Percentiles rank a stretch among this genome's conserved stretches.
Conservation (phyloP, 2,329 filamentous ascomycete species). For the Thermothelomyces thermophilus region DNA sequence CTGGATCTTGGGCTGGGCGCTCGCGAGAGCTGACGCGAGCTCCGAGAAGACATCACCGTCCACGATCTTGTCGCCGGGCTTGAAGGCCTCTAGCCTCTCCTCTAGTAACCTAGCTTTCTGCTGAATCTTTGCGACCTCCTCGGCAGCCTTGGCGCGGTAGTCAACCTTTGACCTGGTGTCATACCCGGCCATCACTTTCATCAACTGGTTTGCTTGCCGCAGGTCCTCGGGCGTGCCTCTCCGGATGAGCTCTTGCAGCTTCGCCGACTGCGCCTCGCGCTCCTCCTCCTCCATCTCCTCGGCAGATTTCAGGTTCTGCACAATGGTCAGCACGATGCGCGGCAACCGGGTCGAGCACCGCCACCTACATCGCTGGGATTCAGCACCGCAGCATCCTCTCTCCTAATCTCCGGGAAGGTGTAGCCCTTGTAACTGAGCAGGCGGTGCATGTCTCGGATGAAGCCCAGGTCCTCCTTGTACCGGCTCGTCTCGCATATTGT, state of each 20-base stretch:
- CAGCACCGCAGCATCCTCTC: slow-evolving; percentile 90
- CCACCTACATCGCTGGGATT: slow-evolving; percentile 88
- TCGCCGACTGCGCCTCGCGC: slow-evolving; percentile 89
- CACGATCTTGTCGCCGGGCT: slow-evolving; percentile 69
- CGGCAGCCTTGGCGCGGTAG: slow-evolving; percentile 93
- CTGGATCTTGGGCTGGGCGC: slow-evolving; percentile 95
- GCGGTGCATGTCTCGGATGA: slow-evolving; percentile 96
- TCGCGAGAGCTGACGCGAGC: slow-evolving; percentile 80
- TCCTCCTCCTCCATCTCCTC: slow-evolving; percentile 99
- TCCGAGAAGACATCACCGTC: slow-evolving; percentile 70
- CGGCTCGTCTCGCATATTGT: slow-evolving; percentile 98
- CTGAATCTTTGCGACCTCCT: slow-evolving; percentile 90
- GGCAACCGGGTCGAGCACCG: background rate
- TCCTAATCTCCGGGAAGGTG: slow-evolving; percentile 82
- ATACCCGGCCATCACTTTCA: slow-evolving; percentile 99
- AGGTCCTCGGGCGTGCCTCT: slow-evolving; percentile 86
- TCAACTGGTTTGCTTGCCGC: slow-evolving; percentile 92
- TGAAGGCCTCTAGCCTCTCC: slow-evolving; percentile 82
- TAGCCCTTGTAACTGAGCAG: slow-evolving; percentile 96
- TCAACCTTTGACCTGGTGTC: slow-evolving; percentile 95
- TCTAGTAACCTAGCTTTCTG: slow-evolving; percentile 90
- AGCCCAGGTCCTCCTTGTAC: slow-evolving; percentile 94
- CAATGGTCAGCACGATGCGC: slow-evolving; percentile 28
- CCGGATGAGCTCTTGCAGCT: slow-evolving; percentile 92
- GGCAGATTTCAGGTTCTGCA: slow-evolving; percentile 83